A percentile compares a stretch with the other conserved stretches of the same genome.
Evolutionary conservation across 164 flowering plant genomes (phyloP).

Genomic region (Paratinospora sagittata): DNA sequence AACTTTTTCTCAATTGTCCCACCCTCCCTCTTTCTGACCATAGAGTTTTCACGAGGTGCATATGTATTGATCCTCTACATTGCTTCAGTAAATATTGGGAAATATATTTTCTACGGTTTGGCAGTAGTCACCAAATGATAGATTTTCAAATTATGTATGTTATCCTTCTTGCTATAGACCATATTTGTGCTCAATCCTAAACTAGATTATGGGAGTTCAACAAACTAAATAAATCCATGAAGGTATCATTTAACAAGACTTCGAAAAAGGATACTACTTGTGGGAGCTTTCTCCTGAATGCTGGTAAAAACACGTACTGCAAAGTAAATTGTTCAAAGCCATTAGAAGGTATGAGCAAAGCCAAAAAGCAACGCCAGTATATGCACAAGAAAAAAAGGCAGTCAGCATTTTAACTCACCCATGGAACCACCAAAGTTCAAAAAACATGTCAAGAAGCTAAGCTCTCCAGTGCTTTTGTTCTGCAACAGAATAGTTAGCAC

Average conservation of each 20-base stretch:
- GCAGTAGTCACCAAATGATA: not conserved
- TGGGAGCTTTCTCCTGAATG: slow-evolving; percentile 89
- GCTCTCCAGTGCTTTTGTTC: slow-evolving; percentile 94
- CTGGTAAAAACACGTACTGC: slow-evolving; percentile 95
- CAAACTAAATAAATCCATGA: not conserved
- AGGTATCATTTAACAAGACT: not conserved
- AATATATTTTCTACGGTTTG: not conserved
- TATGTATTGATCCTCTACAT: not conserved
- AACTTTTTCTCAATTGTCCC: not conserved
- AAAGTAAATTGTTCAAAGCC: slow-evolving; percentile 18
- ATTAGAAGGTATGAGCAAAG: not conserved
- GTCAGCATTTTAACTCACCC: slow-evolving; percentile 41
- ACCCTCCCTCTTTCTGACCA: not conserved
- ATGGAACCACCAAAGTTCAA: slow-evolving; percentile 83
- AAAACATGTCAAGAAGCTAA: slow-evolving; percentile 83
- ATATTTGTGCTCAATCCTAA: not conserved
- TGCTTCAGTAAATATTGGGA: not conserved
- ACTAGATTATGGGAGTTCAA: not conserved
- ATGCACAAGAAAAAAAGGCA: not conserved
- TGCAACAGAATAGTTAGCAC: slow-evolving; percentile 26
- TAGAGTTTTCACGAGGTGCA: not conserved
- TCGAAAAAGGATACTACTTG: slow-evolving; percentile 68
- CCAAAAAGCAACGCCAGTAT: not conserved
- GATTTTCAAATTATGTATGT: not conserved
- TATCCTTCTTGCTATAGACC: not conserved